Evolutionary conservation across 495 filamentous ascomycete species (phyloP), one percentile per base, ranked within the genome.

Genomic region (Aspergillus cristatus): DNA sequence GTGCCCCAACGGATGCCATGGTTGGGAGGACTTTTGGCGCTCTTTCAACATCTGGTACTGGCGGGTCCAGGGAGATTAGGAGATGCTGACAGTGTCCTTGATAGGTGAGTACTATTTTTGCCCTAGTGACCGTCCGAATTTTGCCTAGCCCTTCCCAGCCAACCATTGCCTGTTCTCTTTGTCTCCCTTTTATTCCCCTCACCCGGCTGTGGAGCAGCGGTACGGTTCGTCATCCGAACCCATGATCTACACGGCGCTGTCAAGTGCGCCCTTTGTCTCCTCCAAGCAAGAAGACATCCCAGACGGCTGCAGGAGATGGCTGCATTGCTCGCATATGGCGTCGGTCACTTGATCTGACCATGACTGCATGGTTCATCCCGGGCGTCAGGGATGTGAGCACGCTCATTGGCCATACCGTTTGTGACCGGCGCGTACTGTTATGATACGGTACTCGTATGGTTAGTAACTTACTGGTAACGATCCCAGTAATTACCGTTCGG

Each of bases 1-100:
- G 54, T 94, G 40, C 70, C 82, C 42, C 53, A 58, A 40, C 79
- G 84, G 58, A 89, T 93, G 84, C 88, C 88, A 25, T 95, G 88
- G 88, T 67, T 93, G 30, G 68, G 62, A 50, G 85, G 83, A 48
- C 55, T 74, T 37, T 49, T 88, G 25, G 77, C 81, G 35, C 71
- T 94, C 51, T 50, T 79, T 38, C 86, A 88, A 61, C 79, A 81
- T 68, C 68, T 74, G 42, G 67, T 76, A 50, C 55, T 90, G 48
- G 65, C 64, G 47, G 83, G 86, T 28, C 82, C 84, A 45, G 81
- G 86, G 48, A 69, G 63, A 60, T 55, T 94, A 26, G 86, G 83
- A 58, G 70, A 70, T 54, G 75, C 81, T 7, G 73, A 88, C 58
- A 80, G 86, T 39, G 70, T 78, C 47, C 67, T 94, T 60, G 86